Percentiles rank a stretch among this genome's conserved stretches.
phyloP scores from a whole-genome alignment of 257 asterid genomes.

The Forsythia suspensa region DNA sequence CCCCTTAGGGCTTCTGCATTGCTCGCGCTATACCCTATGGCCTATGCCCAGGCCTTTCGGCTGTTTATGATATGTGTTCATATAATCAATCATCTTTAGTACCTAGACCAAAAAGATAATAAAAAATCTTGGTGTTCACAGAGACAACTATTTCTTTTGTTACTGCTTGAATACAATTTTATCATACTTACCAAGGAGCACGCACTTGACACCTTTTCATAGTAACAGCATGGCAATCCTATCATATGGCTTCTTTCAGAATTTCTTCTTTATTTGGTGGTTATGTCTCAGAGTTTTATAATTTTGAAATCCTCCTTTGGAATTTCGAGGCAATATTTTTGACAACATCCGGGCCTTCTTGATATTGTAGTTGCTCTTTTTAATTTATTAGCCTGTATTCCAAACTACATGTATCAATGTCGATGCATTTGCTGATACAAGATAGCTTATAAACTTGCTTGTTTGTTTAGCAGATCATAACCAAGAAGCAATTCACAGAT shows the following conservation, averaged over 20 bases:
- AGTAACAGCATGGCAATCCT: neutral
- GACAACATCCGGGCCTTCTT: neutral
- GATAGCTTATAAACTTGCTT: constrained; percentile 11
- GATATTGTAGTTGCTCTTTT: neutral
- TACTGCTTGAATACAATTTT: neutral
- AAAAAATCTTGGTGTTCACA: neutral
- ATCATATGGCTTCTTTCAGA: neutral
- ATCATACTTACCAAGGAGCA: neutral
- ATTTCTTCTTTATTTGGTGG: neutral
- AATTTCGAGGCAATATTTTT: neutral
- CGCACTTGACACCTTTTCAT: neutral
- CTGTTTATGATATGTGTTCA: neutral
- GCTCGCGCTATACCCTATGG: neutral
- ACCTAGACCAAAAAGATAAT: neutral
- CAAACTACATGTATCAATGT: neutral
- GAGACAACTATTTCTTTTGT: neutral
- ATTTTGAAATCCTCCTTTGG: neutral
- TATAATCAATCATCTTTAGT: neutral
- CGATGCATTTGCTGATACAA: neutral
- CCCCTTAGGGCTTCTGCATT: neutral
- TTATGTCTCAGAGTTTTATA: neutral
- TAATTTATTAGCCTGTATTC: neutral
- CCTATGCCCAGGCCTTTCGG: neutral
- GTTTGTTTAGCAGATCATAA: constrained; percentile 30
- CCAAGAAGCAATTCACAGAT: constrained; percentile 28